These are phyloP conservation scores for Ceratocystis cubensis DNA, from an alignment of 2,329 filamentous ascomycete genomes.

Conservation along the genomic window DNA sequence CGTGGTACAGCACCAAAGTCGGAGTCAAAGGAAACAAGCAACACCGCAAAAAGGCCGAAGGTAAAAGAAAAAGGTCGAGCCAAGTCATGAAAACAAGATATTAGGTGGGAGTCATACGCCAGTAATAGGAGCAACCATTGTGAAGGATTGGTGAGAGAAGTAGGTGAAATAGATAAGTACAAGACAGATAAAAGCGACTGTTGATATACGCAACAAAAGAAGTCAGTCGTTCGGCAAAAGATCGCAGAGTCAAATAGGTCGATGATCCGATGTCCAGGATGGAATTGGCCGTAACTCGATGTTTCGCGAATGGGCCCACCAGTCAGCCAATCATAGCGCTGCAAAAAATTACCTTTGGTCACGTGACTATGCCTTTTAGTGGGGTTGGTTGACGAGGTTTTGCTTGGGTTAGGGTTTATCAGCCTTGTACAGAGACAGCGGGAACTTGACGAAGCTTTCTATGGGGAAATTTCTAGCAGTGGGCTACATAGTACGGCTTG, in stretches of 20 bases:
- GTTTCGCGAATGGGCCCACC: background rate
- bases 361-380: conserved; percentile 11
- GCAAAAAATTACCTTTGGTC: conserved; percentile 1
- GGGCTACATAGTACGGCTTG: background rate
- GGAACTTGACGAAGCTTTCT: background rate
- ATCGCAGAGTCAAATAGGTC: conserved; percentile 5
- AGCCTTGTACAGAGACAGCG: background rate
- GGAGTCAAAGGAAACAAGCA: background rate
- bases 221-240: conserved; percentile 9
- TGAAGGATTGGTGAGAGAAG: conserved; percentile 1
- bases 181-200: background rate
- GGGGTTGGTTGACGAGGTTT: conserved; percentile 1
- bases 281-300: conserved; percentile 4
- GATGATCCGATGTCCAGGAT: conserved; percentile 17
- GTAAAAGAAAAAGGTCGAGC: background rate
- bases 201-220: background rate
- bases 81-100: conserved; percentile 23
- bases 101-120: conserved; percentile 40
- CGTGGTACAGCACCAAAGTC: background rate
- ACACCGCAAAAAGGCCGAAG: background rate
- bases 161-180: conserved; percentile 3
- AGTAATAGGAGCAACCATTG: conserved; percentile 36
- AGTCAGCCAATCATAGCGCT: conserved; percentile 15
- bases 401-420: background rate
- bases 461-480: background rate